A percentile compares a stretch with the other conserved stretches of the same genome.
phyloP scores from a whole-genome alignment of 2,329 filamentous ascomycete genomes.

The Taxawa tesnikishii region DNA sequence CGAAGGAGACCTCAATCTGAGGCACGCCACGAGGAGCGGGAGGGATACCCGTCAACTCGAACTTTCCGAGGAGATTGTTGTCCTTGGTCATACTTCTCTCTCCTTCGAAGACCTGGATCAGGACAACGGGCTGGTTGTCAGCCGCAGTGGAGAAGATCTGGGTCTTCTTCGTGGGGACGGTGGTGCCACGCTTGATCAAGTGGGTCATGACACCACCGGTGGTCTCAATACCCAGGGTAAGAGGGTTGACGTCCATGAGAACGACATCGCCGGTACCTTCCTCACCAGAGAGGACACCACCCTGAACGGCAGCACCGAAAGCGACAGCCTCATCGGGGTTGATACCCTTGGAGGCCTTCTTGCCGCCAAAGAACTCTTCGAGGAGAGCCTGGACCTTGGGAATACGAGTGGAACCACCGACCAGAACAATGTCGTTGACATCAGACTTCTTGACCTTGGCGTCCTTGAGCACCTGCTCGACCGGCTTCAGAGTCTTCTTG shows the following conservation, averaged over 20 bases:
- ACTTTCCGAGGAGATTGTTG: conserved; percentile 96
- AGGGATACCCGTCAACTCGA: conserved; percentile 92
- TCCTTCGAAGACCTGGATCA: conserved; percentile 93
- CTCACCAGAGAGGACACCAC: conserved; percentile 86
- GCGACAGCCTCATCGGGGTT: conserved; percentile 99
- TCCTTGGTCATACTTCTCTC: conserved; percentile 91
- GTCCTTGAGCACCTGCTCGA: conserved; percentile 97
- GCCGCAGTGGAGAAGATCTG: conserved; percentile 96
- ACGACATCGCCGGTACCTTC: conserved; percentile 65
- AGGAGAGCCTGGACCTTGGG: conserved; percentile 81
- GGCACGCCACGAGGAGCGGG: conserved; percentile 91
- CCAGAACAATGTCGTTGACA: conserved; percentile 91
- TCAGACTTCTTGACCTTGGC: conserved; percentile 94
- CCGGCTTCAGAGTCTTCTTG: conserved; percentile 98
- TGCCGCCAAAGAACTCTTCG: conserved; percentile 94
- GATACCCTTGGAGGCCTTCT: conserved; percentile 98
- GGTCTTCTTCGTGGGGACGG: conserved; percentile 90
- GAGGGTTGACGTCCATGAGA: conserved; percentile 94
- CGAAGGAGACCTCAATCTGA: conserved; percentile 96
- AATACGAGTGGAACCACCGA: conserved; percentile 98
- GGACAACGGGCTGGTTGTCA: conserved; percentile 89
- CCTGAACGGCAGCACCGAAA: conserved; percentile 94
- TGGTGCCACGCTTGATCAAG: conserved; percentile 87
- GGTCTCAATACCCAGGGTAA: conserved; percentile 94
- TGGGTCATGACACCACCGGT: conserved; percentile 97